A percentile compares a stretch with the other conserved stretches of the same genome.
Evolutionary conservation across 1,284 basidiomycete species (phyloP).

Genomic region (Cryptococcus neoformans): DNA sequence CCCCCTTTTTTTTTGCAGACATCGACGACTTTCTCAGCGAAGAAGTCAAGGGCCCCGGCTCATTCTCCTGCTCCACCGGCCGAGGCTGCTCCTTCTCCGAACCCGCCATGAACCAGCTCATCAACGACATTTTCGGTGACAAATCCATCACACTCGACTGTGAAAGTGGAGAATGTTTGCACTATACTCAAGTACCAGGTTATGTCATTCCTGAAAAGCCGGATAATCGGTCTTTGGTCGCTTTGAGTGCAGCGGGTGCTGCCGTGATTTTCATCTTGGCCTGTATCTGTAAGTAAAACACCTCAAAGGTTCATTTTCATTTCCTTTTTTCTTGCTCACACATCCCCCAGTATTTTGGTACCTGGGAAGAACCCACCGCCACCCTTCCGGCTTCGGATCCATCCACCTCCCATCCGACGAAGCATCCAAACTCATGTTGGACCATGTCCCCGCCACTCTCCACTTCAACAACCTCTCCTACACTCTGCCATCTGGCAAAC

Average conservation of each 20-base stretch:
- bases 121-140: slow-evolving; percentile 91
- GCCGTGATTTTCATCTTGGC: slow-evolving; percentile 57
- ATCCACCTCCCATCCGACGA: slow-evolving; percentile 79
- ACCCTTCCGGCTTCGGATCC: slow-evolving; percentile 62
- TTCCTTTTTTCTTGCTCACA: not conserved
- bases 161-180: slow-evolving; percentile 87
- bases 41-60: slow-evolving; percentile 85
- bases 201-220: slow-evolving; percentile 77
- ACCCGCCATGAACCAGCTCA: slow-evolving; percentile 92
- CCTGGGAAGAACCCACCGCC: slow-evolving; percentile 65
- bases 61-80: slow-evolving; percentile 76
- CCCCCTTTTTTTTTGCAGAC: slow-evolving; percentile 57
- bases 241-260: slow-evolving; percentile 75
- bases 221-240: slow-evolving; percentile 70
- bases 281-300: slow-evolving; percentile 43
- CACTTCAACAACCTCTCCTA: slow-evolving; percentile 87
- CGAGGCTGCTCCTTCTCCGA: slow-evolving; percentile 83
- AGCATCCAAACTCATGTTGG: slow-evolving; percentile 78
- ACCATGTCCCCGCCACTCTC: slow-evolving; percentile 87
- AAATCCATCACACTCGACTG: slow-evolving; percentile 83
- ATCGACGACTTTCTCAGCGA: slow-evolving; percentile 90
- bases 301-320: no score
- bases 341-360: slow-evolving; percentile 88
- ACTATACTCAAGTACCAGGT: slow-evolving; percentile 90
- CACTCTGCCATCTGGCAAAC: slow-evolving; percentile 60